These are phyloP conservation scores for Sporothrix humicola DNA, from an alignment of 2,329 filamentous ascomycete genomes.

Conservation along the genomic window DNA sequence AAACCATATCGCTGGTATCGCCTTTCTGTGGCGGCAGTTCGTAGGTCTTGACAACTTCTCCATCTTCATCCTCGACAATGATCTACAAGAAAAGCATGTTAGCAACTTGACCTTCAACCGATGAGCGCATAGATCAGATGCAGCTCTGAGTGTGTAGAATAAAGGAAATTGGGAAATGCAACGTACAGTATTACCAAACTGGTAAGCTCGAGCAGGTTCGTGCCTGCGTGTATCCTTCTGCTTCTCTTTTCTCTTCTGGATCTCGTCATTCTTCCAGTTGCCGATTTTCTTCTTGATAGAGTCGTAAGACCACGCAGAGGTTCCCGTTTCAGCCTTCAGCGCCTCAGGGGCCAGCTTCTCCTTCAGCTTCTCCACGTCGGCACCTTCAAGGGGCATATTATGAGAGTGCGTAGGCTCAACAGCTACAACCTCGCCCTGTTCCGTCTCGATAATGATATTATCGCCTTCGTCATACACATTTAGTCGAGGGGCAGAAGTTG, in stretches of 20 bases:
- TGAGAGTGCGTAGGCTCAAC: slow-evolving; percentile 56
- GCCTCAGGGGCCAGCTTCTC: slow-evolving; percentile 37
- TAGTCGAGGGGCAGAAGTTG: slow-evolving; percentile 45
- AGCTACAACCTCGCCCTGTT: slow-evolving; percentile 82
- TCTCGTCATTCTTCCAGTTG: slow-evolving; percentile 63
- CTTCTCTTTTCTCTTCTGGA: slow-evolving; percentile 66
- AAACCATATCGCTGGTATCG: slow-evolving; percentile 47
- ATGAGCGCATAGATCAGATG: too few species aligned
- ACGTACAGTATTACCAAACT: slow-evolving; percentile 78
- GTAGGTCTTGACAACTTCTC: slow-evolving; percentile 85
- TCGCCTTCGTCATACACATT: slow-evolving; percentile 83
- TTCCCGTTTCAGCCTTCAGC: slow-evolving; percentile 44
- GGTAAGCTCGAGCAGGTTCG: slow-evolving; percentile 80
- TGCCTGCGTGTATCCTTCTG: slow-evolving; percentile 60
- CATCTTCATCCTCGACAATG: slow-evolving; percentile 83
- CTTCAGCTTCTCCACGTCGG: slow-evolving; percentile 36
- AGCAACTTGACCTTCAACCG: not conserved
- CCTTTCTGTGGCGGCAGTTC: slow-evolving; percentile 67
- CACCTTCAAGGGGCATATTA: not conserved
- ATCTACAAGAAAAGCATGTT: slow-evolving; percentile 52
- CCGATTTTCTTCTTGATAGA: slow-evolving; percentile 57
- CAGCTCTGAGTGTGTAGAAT: too few species aligned
- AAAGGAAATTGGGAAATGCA: not conserved
- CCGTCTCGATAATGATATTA: slow-evolving; percentile 80
- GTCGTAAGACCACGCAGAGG: slow-evolving; percentile 52